phyloP scores from a whole-genome alignment of 2,329 filamentous ascomycete species.

The Nemania diffusa region DNA sequence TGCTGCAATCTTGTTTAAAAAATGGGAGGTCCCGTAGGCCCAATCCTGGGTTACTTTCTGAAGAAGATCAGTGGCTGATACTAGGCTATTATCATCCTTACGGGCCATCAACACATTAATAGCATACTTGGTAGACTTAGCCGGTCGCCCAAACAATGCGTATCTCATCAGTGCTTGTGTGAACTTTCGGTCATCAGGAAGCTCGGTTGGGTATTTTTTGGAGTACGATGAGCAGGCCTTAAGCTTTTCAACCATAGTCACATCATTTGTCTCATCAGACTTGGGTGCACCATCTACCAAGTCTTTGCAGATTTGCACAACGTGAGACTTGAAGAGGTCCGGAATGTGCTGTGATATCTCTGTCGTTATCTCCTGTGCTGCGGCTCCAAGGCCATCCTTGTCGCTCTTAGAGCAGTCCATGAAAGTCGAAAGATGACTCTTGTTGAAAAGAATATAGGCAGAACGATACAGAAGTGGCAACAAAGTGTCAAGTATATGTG shows the following conservation, averaged over 20 bases:
- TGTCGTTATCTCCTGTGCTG: slow-evolving; percentile 88
- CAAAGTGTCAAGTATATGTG: slow-evolving; percentile 80
- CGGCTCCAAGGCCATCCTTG: slow-evolving; percentile 77
- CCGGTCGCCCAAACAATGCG: slow-evolving; percentile 81
- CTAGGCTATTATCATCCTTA: slow-evolving; percentile 76
- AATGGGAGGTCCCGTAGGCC: slow-evolving; percentile 76
- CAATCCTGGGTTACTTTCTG: slow-evolving; percentile 79
- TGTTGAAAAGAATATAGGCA: slow-evolving; percentile 88
- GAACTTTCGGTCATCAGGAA: slow-evolving; percentile 84
- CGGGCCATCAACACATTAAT: slow-evolving; percentile 88
- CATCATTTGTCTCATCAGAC: slow-evolving; percentile 72
- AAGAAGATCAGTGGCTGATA: slow-evolving; percentile 86
- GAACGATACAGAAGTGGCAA: slow-evolving; percentile 85
- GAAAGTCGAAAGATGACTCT: slow-evolving; percentile 90
- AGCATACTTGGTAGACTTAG: slow-evolving; percentile 90
- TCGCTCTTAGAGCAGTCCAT: slow-evolving; percentile 88
- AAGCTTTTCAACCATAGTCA: slow-evolving; percentile 84
- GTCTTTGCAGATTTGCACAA: slow-evolving; percentile 89
- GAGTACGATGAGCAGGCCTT: slow-evolving; percentile 95
- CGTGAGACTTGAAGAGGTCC: slow-evolving; percentile 90
- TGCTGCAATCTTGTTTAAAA: slow-evolving; percentile 77
- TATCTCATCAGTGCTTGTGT: slow-evolving; percentile 83
- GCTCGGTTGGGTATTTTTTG: slow-evolving; percentile 83
- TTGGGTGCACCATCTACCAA: slow-evolving; percentile 84
- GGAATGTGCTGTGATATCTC: slow-evolving; percentile 92